phyloP scores from a whole-genome alignment of 2,329 filamentous ascomycete genomes.

The Whalleya microplaca region DNA sequence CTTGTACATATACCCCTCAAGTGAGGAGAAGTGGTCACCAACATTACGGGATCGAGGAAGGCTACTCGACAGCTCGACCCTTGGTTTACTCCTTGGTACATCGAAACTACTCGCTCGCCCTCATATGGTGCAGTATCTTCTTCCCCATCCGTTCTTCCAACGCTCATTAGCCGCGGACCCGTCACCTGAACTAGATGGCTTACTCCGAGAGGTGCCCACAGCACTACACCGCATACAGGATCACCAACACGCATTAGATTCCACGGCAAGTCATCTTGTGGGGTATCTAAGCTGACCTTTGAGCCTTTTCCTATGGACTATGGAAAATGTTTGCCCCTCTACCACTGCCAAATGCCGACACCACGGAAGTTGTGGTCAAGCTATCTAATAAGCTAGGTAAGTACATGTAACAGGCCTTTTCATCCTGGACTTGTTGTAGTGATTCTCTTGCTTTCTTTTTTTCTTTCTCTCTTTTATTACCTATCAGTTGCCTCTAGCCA shows the following conservation, averaged over 20 bases:
- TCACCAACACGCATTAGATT: slow-evolving; percentile 21
- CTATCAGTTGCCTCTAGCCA: background rate
- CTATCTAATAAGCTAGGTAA: too few relatives aligned
- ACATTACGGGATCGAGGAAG: too few relatives aligned
- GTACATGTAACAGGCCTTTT: too few relatives aligned
- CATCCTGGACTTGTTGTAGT: slow-evolving; percentile 12
- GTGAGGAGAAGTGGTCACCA: too few relatives aligned
- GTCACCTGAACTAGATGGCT: slow-evolving; percentile 14
- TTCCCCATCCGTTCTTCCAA: background rate
- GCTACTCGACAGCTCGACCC: too few relatives aligned
- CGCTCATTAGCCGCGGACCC: too few relatives aligned
- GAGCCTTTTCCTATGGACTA: slow-evolving; percentile 2
- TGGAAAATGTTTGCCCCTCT: slow-evolving; percentile 16
- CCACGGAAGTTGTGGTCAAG: too few relatives aligned
- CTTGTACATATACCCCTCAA: too few relatives aligned
- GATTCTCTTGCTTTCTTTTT: slow-evolving; percentile 8
- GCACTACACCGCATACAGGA: slow-evolving; percentile 25
- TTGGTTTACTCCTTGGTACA: background rate
- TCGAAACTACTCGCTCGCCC: background rate
- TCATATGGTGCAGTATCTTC: background rate
- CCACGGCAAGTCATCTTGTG: slow-evolving; percentile 26
- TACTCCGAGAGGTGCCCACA: slow-evolving; percentile 18
- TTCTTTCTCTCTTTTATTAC: too few relatives aligned
- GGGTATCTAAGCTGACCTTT: slow-evolving; percentile 13
- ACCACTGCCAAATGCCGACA: slow-evolving; percentile 1